Percentiles rank a stretch among this genome's conserved stretches.
Evolutionary conservation across 768 basidiomycete genomes (phyloP).

Genomic region (Phlebiopsis gigantea): DNA sequence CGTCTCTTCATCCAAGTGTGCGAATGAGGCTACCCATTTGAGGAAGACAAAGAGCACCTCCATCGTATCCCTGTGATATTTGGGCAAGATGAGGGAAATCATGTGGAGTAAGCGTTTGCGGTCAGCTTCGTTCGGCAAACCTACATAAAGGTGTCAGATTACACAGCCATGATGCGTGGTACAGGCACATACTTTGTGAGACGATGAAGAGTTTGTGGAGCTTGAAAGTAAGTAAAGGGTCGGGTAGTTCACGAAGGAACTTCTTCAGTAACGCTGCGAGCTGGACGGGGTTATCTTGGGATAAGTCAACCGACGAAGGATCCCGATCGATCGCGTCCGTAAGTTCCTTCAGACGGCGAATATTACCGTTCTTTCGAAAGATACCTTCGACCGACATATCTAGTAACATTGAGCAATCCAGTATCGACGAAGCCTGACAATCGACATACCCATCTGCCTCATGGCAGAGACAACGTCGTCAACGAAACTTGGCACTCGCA

Average conservation of each 20-base stretch:
- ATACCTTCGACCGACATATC: conserved; percentile 99
- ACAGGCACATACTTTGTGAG: conserved; percentile 80
- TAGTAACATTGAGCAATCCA: too few relatives aligned
- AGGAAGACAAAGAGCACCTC: conserved; percentile 97
- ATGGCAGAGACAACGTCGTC: conserved; percentile 98
- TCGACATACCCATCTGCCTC: conserved; percentile 90
- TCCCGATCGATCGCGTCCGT: conserved; percentile 95
- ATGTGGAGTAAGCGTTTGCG: conserved; percentile 82
- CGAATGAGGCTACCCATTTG: conserved; percentile 99
- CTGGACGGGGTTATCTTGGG: conserved; percentile 94
- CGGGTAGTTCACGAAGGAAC: conserved; percentile 93
- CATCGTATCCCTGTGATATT: conserved; percentile 93
- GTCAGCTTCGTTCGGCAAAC: conserved; percentile 66
- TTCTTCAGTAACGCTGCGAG: conserved; percentile 95
- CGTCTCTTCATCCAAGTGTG: conserved; percentile 89
- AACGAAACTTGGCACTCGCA: conserved; percentile 94
- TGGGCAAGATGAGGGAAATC: conserved; percentile 81
- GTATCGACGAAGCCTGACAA: not conserved
- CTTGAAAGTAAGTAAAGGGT: conserved; percentile 93
- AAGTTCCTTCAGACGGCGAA: conserved; percentile 85
- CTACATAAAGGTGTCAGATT: too few relatives aligned
- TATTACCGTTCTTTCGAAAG: conserved; percentile 98
- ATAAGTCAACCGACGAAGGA: conserved; percentile 83
- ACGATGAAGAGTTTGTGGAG: conserved; percentile 85
- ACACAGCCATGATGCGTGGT: too few relatives aligned